A percentile compares a stretch with the other conserved stretches of the same genome.
Evolutionary conservation across 805 yeast species (phyloP).

Genomic region (Cyberlindnera americana): DNA sequence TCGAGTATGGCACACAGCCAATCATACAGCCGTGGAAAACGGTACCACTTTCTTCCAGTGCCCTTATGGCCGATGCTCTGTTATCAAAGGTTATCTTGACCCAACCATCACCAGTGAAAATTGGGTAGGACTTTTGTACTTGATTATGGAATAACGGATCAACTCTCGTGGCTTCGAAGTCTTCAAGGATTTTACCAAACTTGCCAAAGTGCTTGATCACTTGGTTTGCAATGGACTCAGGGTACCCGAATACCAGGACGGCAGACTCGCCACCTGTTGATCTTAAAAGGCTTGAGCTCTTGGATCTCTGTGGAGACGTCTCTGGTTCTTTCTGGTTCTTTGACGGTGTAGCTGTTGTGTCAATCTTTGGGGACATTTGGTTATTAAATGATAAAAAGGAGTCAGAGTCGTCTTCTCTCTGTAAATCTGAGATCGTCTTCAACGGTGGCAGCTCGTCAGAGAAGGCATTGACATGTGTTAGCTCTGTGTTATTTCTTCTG

Average conservation of each 20-base stretch:
- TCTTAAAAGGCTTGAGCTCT: conserved; percentile 1
- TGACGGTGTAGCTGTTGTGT: conserved; percentile 21
- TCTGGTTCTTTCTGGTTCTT: no score
- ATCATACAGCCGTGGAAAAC: conserved; percentile 61
- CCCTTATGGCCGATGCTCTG: conserved; percentile 72
- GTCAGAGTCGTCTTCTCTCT: conserved; percentile 33
- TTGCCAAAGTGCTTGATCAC: conserved; percentile 72
- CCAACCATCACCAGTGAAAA: conserved; percentile 87
- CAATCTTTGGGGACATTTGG: conserved; percentile 10
- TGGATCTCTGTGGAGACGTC: conserved; percentile 3
- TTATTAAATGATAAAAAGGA: conserved; percentile 21
- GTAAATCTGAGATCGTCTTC: conserved; percentile 38
- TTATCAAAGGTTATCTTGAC: conserved; percentile 82
- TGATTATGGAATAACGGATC: conserved; percentile 23
- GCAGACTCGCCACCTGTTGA: conserved; percentile 46
- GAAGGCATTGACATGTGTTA: conserved; percentile 30
- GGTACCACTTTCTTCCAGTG: conserved; percentile 78
- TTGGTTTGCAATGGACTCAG: conserved; percentile 64
- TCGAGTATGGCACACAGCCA: conserved; percentile 70
- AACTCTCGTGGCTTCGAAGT: conserved; percentile 46
- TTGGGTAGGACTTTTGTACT: conserved; percentile 49
- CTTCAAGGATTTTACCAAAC: conserved; percentile 78
- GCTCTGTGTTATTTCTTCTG: conserved; percentile 26
- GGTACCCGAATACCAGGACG: conserved; percentile 84
- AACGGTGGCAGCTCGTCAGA: conserved; percentile 41